Percentiles rank a stretch among this genome's conserved stretches.
Evolutionary conservation across 192 early-diverging fungal genomes (phyloP).

Genomic region (Fimicolochytrium jonesii): DNA sequence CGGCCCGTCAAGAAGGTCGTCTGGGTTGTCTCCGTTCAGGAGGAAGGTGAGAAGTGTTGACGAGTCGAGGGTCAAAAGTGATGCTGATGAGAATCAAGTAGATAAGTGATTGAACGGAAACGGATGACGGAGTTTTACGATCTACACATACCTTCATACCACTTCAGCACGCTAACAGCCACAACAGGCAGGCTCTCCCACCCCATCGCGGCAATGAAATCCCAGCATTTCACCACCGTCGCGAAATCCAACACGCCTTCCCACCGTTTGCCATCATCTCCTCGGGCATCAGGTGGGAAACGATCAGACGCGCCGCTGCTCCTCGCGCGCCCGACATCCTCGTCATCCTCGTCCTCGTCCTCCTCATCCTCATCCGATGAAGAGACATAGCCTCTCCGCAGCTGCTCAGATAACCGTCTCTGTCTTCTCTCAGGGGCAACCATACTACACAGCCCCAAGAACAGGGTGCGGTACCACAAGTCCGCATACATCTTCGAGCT

Average conservation of each 20-base stretch:
- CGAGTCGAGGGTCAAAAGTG: background rate
- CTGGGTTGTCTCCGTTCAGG: background rate
- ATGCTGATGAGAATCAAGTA: conserved; percentile 1
- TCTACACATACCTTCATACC: conserved; percentile 2
- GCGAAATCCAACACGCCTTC: conserved; percentile 15
- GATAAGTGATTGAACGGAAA: background rate
- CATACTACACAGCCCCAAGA: background rate
- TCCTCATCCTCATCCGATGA: too few relatives aligned
- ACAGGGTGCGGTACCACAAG: conserved; percentile 8
- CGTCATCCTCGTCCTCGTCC: background rate
- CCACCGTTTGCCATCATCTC: conserved; percentile 10
- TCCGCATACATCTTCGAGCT: background rate
- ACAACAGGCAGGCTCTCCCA: background rate
- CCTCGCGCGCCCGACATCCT: background rate
- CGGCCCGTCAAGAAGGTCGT: too few relatives aligned
- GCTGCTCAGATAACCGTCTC: background rate
- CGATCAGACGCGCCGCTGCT: background rate
- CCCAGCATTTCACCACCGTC: conserved; percentile 7
- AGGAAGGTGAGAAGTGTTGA: background rate
- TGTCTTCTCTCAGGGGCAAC: background rate
- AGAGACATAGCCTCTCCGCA: too few relatives aligned
- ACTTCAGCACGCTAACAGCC: conserved; percentile 6
- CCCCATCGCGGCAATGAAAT: conserved; percentile 1
- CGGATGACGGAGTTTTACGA: background rate
- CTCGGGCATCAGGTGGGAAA: background rate